Conservation (phyloP, 192 early-diverging fungal species). For the Ambispora gerdemannii region DNA sequence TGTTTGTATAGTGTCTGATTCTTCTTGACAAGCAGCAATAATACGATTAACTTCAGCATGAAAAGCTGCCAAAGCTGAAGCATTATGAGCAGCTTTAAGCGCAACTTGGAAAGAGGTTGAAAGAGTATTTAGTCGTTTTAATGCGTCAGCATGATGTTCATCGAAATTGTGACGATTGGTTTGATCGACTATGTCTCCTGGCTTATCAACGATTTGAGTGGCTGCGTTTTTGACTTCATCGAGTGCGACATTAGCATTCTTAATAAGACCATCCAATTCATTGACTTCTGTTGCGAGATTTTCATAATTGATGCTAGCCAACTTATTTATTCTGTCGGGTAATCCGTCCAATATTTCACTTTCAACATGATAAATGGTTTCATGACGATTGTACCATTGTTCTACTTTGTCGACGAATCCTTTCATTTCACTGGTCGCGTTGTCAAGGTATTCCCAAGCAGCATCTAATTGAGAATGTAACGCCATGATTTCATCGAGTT, state of each 20-base stretch:
- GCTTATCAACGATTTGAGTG: not conserved
- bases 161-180: constrained; percentile 24
- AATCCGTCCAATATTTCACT: constrained; percentile 20
- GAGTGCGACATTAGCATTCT: constrained; percentile 2
- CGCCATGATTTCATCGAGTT: constrained; percentile 22
- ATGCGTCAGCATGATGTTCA: not conserved
- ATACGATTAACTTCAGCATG: constrained; percentile 20
- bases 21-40: constrained; percentile 15
- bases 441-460: constrained; percentile 18
- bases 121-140: constrained; percentile 3
- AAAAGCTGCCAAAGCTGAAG: constrained; percentile 26
- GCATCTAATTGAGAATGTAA: not conserved
- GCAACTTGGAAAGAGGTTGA: constrained; percentile 8
- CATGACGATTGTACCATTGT: constrained; percentile 20
- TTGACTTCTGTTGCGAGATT: constrained; percentile 21
- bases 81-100: constrained; percentile 21
- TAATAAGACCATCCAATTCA: constrained; percentile 18
- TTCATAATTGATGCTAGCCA: constrained; percentile 7
- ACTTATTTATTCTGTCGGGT: constrained; percentile 7
- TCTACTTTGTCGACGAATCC: not conserved
- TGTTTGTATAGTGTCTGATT: constrained; percentile 1
- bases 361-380: constrained; percentile 16
- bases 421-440: constrained; percentile 2
- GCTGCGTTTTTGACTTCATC: not conserved
- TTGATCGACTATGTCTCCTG: constrained; percentile 10